Evolutionary conservation across 2,329 filamentous ascomycete species (phyloP), one percentile per base, ranked within the genome.

Genomic region (Esteya vermicola): DNA sequence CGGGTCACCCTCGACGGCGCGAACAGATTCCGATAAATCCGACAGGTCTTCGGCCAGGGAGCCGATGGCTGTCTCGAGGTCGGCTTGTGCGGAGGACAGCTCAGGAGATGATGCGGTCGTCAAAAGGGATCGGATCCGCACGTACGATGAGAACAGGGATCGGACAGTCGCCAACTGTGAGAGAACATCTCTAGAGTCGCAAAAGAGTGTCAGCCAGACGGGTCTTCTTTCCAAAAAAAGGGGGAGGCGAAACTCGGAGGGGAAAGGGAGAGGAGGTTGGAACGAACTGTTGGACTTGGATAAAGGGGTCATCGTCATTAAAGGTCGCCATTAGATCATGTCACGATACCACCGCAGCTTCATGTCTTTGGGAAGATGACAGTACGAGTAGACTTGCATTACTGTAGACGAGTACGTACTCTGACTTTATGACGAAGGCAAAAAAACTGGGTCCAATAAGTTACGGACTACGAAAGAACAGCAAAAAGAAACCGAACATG

Each of bases 61-160:
- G 36, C 69, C 65, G 41, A 91, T 73, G 20, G 80, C 65, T 26
- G 62, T 50, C 48, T 75, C 67, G 51, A 91, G 78, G 50, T 88
- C 82, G 41, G 72, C 57, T 41, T 79, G 73, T 34, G 81, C 89
- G 39, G 81, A 77, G 54, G 83, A 75, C 44, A 98, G 84, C 57
- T 98, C 91, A 12, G 85, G 86, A 16, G 84, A 88, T 33, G 69
- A 68, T 13, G 78, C 63, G 9, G 75, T 72, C 31, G 78, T 79
- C 43, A 79, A 74, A 21, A 93, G 79, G 34, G 86, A 91, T 54
- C 86, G 85, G 63, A 98, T 98, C 55, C 91, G 89, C 33, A 94
- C 74, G 66, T 94, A 98, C 14, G 88, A 95, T 47, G 83, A 79
- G 68, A 95, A 95, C 42, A 95, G 78, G 39, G 88, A 80, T 9